Base-by-base conservation (phyloP, 371 early-diverging fungal genomes). In the Rhizomucor pusillus region DNA sequence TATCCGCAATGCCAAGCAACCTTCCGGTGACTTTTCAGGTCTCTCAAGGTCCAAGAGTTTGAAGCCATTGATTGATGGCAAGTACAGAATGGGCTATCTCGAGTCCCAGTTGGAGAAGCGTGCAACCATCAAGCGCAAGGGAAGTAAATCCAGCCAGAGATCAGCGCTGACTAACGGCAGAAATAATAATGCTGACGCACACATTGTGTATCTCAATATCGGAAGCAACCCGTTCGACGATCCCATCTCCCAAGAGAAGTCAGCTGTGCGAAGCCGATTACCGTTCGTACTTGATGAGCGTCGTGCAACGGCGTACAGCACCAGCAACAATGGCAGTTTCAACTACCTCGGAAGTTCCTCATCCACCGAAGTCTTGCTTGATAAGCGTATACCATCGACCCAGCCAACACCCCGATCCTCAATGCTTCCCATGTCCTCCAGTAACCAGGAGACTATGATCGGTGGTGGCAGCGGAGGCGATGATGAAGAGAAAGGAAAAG, bases 1-100 rank as follows among this genome's bases (percentile, higher is more conserved):
- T 62, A 94, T 95, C 54, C 89, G 91, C 52, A 90, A 86, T 52
- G 73, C 65, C 23, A 71, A 65, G 36, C 57, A 70, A 13, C 58
- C 67, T 3, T 49, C 62, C 1, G 57, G 63, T 5, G 55, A 60
- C 49, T 67, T 65, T 35, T 55, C 61, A 56, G 69, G 69, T 3
- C 19, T 67, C 5, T 70, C 71, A 6, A 50, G 73, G 29, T 71
- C 69, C 54, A 76, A 73, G 62, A 73, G 71, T 50, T 47, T 73
- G 24, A 76, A 73, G 35, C 71, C 77, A 0, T 47, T 73, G 14
- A 71, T 73, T 47, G 71, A 76, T 53, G 73, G 73, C 6, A 55
- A 66, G 9, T 71, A 76, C 20, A 66, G 73, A 33, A 65, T 71
- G 62, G 77, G 77, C 14, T 76, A 76, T 63, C 52, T 76, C n/a